These are phyloP conservation scores for Alternaria gansuensis DNA, from an alignment of 2,329 filamentous ascomycete species.

Conservation along the genomic window DNA sequence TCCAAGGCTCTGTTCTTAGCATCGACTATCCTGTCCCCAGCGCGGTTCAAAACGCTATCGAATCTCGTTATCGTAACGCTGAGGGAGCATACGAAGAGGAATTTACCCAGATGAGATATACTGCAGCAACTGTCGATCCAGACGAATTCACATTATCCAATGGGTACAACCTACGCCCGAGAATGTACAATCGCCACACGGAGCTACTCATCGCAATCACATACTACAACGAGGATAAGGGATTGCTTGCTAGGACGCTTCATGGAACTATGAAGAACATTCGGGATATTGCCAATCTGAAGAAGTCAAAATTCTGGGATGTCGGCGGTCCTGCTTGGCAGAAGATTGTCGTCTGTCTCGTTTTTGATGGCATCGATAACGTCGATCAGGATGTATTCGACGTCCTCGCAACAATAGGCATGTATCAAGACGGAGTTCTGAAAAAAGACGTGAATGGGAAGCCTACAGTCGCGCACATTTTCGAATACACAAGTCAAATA, in stretches of 20 bases:
- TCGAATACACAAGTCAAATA: slow-evolving; percentile 97
- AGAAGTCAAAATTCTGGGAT: slow-evolving; percentile 99
- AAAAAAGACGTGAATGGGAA: slow-evolving; percentile 98
- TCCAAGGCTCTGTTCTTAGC: neutral
- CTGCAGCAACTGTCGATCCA: slow-evolving; percentile 95
- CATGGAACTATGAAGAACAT: slow-evolving; percentile 99
- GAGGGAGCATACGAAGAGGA: neutral
- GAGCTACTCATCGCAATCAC: slow-evolving; percentile 97
- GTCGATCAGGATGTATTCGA: slow-evolving; percentile 95
- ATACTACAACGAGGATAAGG: slow-evolving; percentile 99
- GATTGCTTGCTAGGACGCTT: slow-evolving; percentile 86
- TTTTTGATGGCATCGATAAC: slow-evolving; percentile 98
- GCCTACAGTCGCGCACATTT: slow-evolving; percentile 95
- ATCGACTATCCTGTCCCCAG: neutral
- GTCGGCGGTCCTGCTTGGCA: slow-evolving; percentile 99
- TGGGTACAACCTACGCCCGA: slow-evolving; percentile 94
- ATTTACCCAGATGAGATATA: slow-evolving; percentile 64
- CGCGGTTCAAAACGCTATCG: neutral
- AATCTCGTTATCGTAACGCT: neutral
- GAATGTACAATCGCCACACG: slow-evolving; percentile 99
- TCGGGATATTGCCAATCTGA: slow-evolving; percentile 96
- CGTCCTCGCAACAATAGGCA: slow-evolving; percentile 88
- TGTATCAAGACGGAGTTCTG: slow-evolving; percentile 98
- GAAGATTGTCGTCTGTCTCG: slow-evolving; percentile 96
- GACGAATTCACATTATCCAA: slow-evolving; percentile 99